Evolutionary conservation across 2,329 filamentous ascomycete species (phyloP).

Genomic region (Sodiomyces alkalinus): DNA sequence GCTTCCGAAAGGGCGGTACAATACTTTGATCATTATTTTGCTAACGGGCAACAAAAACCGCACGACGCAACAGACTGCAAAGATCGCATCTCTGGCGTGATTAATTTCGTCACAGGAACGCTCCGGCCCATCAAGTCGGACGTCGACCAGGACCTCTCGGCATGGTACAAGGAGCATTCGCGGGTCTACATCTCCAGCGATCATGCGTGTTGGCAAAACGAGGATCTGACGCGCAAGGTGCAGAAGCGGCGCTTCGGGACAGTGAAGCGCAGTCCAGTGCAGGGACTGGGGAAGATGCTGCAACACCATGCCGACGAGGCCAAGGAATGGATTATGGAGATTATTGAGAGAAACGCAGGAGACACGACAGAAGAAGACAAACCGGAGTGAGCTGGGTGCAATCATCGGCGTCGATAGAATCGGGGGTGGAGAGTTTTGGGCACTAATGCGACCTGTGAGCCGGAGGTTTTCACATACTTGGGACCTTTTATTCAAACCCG

Average conservation of each 20-base stretch:
- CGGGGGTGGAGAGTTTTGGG: too few species aligned
- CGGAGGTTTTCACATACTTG: too few species aligned
- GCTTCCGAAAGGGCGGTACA: too few species aligned
- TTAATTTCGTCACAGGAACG: constrained; percentile 69
- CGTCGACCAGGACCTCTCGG: constrained; percentile 52
- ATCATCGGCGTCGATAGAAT: too few species aligned
- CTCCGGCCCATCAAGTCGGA: constrained; percentile 70
- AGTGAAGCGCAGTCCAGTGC: constrained; percentile 34
- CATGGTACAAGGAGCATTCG: constrained; percentile 76
- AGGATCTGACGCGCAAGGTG: constrained; percentile 42
- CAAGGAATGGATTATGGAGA: constrained; percentile 32
- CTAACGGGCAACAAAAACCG: background rate
- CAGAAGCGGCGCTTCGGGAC: constrained; percentile 44
- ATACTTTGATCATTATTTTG: too few species aligned
- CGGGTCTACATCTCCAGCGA: constrained; percentile 61
- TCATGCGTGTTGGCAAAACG: constrained; percentile 62
- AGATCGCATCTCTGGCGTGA: constrained; percentile 50
- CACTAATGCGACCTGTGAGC: too few species aligned
- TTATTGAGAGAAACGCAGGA: constrained; percentile 19
- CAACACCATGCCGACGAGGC: constrained; percentile 34
- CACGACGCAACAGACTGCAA: constrained; percentile 38
- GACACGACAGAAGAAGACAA: constrained; percentile 36
- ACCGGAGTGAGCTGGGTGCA: constrained; percentile 11
- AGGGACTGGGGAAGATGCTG: constrained; percentile 41
- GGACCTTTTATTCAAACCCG: too few species aligned